phyloP scores from a whole-genome alignment of 2,329 filamentous ascomycete species.

The Talaromyces sp. region DNA sequence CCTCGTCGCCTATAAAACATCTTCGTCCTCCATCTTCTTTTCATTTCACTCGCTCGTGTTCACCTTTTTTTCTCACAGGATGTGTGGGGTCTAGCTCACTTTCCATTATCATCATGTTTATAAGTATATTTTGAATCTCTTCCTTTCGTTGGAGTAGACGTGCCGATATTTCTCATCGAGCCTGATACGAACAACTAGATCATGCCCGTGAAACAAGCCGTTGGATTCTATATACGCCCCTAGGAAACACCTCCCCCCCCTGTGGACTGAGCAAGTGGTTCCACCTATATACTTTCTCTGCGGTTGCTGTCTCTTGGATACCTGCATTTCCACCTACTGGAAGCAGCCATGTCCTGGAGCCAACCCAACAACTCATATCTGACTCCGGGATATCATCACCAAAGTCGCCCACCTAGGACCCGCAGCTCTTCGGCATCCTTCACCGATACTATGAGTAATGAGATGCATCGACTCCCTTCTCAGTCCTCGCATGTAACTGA shows the following conservation, averaged over 20 bases:
- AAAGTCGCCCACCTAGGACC: background rate
- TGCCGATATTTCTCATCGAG: background rate
- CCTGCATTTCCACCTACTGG: background rate
- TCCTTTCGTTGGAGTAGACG: background rate
- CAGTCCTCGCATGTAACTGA: constrained; percentile 4
- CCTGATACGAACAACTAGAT: background rate
- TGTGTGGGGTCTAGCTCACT: background rate
- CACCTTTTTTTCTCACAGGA: too few relatives aligned
- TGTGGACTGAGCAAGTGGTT: background rate
- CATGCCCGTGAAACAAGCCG: background rate
- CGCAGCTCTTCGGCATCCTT: constrained; percentile 3
- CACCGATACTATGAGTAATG: constrained; percentile 6
- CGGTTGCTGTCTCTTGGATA: background rate
- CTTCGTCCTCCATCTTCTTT: background rate
- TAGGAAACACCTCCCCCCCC: too few relatives aligned
- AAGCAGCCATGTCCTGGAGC: background rate
- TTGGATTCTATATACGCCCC: background rate
- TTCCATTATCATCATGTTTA: background rate
- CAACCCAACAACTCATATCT: background rate
- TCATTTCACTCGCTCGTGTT: background rate
- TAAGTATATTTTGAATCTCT: background rate
- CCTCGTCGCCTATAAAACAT: background rate
- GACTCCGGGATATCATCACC: background rate
- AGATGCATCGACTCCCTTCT: constrained; percentile 1
- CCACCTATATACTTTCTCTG: background rate